Conservation (phyloP, 2,329 filamentous ascomycete species). For the Monilinia vaccinii-corymbosi region DNA sequence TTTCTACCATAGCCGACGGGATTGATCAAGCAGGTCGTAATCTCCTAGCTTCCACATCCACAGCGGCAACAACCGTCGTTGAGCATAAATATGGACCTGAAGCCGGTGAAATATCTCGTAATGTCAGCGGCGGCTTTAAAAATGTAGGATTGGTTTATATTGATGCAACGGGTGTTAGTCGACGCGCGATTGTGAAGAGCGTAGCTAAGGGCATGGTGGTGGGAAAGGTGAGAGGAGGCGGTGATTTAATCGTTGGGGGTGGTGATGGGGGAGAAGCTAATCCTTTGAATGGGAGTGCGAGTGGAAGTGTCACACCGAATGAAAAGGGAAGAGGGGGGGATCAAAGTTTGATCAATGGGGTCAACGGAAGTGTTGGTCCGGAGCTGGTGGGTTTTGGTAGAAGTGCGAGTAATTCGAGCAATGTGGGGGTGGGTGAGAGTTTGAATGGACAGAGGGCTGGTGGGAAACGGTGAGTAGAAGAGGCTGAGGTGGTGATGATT, state of each 20-base stretch:
- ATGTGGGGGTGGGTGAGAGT: conserved; percentile 18
- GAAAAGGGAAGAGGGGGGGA: conserved; percentile 20
- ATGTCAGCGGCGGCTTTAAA: conserved; percentile 79
- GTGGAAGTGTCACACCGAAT: conserved; percentile 18
- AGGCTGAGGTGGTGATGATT: too few species aligned
- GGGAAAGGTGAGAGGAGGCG: conserved; percentile 65
- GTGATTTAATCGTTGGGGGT: conserved; percentile 67
- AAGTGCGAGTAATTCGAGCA: conserved; percentile 17
- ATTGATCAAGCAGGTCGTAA: conserved; percentile 79
- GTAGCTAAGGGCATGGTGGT: conserved; percentile 96
- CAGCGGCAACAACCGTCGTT: conserved; percentile 77
- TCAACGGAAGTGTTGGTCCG: conserved; percentile 3
- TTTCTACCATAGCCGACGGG: conserved; percentile 87
- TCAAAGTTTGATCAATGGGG: conserved; percentile 18
- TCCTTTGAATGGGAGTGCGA: conserved; percentile 18
- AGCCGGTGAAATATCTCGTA: conserved; percentile 66
- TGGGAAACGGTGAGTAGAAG: not conserved
- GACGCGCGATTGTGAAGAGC: conserved; percentile 82
- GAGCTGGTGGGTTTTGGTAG: conserved; percentile 22
- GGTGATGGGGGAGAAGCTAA: conserved; percentile 20
- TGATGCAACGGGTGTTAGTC: conserved; percentile 85
- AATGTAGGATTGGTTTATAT: conserved; percentile 97
- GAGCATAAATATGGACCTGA: conserved; percentile 83
- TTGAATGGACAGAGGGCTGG: conserved; percentile 18
- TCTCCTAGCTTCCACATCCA: conserved; percentile 63